phyloP scores from a whole-genome alignment of 78 protist genomes.

The Pigoraptor vietnamica region DNA sequence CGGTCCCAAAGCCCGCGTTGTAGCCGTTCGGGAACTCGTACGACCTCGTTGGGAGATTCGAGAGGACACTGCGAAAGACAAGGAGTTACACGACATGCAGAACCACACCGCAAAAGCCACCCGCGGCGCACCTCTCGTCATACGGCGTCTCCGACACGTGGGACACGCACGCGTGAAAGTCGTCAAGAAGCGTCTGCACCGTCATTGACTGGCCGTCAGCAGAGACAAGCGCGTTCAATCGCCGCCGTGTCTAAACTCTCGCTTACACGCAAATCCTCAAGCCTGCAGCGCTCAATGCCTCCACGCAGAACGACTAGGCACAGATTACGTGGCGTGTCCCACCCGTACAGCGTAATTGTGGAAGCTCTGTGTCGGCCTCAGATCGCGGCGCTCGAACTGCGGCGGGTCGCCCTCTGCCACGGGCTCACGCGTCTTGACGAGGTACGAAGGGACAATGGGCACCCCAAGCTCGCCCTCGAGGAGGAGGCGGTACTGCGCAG shows the following conservation, averaged over 20 bases:
- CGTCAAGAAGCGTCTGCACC: background rate
- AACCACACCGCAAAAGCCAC: slow-evolving; percentile 70
- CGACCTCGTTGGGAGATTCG: too few species aligned
- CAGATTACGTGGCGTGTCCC: too few species aligned
- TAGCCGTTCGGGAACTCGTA: slow-evolving; percentile 87
- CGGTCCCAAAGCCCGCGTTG: slow-evolving; percentile 74
- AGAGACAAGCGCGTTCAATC: too few species aligned
- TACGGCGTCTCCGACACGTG: background rate
- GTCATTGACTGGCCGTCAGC: too few species aligned
- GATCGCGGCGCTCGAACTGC: background rate
- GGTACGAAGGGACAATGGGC: background rate
- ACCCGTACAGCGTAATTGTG: background rate
- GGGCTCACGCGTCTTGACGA: background rate
- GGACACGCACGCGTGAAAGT: background rate
- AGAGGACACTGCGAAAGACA: background rate
- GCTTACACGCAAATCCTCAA: too few species aligned
- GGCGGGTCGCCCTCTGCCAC: background rate
- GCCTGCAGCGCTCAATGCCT: too few species aligned
- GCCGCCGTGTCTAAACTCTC: too few species aligned
- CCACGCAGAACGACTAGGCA: too few species aligned
- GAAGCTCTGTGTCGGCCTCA: background rate
- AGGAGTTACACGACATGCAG: slow-evolving; percentile 30
- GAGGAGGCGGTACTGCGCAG: background rate
- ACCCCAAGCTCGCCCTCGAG: background rate
- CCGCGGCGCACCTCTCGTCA: background rate